These are phyloP conservation scores for Silene vulgaris DNA, from an alignment of 179 eudicot genomes.

Conservation along the genomic window DNA sequence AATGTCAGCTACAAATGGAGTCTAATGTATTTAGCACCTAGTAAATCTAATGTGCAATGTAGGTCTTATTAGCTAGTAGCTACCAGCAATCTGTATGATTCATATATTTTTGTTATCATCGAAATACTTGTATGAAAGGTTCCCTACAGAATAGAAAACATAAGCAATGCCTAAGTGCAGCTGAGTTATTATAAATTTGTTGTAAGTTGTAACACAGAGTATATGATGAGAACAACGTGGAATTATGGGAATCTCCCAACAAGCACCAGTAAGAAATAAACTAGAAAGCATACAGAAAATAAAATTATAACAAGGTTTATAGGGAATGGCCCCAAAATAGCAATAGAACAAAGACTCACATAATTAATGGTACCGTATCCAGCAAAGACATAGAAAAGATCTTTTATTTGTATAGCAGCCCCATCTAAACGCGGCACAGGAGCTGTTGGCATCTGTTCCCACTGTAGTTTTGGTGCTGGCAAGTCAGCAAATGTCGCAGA, in stretches of 20 bases:
- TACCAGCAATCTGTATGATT: background rate
- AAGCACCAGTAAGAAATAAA: background rate
- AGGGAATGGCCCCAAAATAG: background rate
- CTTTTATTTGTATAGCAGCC: conserved; percentile 81
- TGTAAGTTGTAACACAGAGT: background rate
- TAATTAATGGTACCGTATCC: conserved; percentile 78
- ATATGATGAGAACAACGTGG: background rate
- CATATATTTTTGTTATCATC: background rate
- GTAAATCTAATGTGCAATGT: background rate
- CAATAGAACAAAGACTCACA: conserved; percentile 42
- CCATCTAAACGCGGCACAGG: conserved; percentile 95
- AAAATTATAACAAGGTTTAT: background rate
- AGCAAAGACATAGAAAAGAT: conserved; percentile 84
- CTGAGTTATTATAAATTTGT: background rate
- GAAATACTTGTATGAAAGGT: background rate
- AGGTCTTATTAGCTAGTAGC: background rate
- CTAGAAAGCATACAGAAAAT: background rate
- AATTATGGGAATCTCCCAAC: background rate
- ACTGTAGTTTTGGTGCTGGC: conserved; percentile 61
- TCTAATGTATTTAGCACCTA: background rate
- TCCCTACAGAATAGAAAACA: background rate
- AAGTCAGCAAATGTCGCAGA: conserved; percentile 95
- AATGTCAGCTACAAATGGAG: background rate
- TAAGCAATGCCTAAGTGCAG: background rate
- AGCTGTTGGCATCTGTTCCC: conserved; percentile 79